Base-by-base conservation (phyloP, 208 protist genomes). In the Leishmania turanica region DNA sequence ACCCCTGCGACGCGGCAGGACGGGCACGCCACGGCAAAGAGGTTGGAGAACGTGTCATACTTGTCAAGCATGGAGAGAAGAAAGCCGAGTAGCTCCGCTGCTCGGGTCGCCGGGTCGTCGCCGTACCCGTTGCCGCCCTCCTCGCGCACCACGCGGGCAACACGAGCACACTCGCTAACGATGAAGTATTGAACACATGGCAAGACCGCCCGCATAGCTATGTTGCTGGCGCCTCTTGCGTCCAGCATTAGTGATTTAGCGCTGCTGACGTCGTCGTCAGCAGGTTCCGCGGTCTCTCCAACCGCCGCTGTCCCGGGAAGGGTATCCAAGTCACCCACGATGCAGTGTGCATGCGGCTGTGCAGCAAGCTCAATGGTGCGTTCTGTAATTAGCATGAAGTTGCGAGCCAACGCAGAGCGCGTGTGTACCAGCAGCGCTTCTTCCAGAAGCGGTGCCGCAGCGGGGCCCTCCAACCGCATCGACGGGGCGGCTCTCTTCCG, bases 141-240 rank as follows among this genome's bases (percentile, higher is more conserved):
- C 40, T 80, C 84, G 34, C 70, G 65, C 69, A 84, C 84, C 19
- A 75, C 78, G 54, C 79, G 83, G 42, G 82, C 77, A 51, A 85
- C n/a, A 9, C 82, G 82, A 45, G 82, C 77, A 80, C 87, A 90
- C 75, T 90, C 83, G 65, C 70, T 40, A 21, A 90, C 9, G 27
- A 90, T 87, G 45, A 87, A 88, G 80, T 85, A 69, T 54, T 81
- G 79, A 37, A 88, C 83, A 37, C 87, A 90, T 34, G 83, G 84
- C 8, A 90, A 54, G 3, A 72, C 79, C 1, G 79, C 71, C 37
- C 79, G 56, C 24, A 80, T 69, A 11, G 54, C 69, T 56, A 72
- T 53, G 27, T 6, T 54, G 47, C n/a, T 24, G 49, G 31, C 65
- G 8, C 37, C 51, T n/a, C 13, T 42, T 34, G 71, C n/a, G 6